These are phyloP conservation scores for Daldinia decipiens DNA, from an alignment of 495 filamentous ascomycete genomes.

Conservation along the genomic window DNA sequence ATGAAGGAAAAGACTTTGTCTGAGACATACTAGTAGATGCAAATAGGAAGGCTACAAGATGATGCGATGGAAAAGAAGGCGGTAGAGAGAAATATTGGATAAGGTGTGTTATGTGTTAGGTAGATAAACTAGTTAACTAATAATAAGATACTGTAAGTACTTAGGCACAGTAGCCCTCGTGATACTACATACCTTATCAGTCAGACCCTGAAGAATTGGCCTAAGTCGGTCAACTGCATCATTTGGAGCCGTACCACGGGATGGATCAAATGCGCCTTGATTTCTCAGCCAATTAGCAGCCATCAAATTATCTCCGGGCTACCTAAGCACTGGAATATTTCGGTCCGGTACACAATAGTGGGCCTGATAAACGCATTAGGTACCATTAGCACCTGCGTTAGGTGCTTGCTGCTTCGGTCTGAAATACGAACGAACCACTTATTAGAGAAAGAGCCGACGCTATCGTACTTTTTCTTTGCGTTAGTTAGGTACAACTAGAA, in stretches of 20 bases:
- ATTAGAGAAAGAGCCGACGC: background rate
- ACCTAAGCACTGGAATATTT: slow-evolving; percentile 3
- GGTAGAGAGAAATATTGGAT: background rate
- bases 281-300: slow-evolving; percentile 31
- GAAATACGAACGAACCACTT: background rate
- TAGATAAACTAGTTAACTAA: too few species aligned
- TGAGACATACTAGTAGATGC: slow-evolving; percentile 28
- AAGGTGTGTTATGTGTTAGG: background rate
- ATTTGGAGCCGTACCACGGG: slow-evolving; percentile 33
- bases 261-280: slow-evolving; percentile 9
- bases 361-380: background rate
- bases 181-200: slow-evolving; percentile 37
- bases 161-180: slow-evolving; percentile 17
- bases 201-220: slow-evolving; percentile 39
- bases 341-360: slow-evolving; percentile 1
- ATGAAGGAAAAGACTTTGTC: slow-evolving; percentile 6
- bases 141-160: background rate
- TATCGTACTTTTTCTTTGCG: too few species aligned
- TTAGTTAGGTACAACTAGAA: too few species aligned
- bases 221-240: slow-evolving; percentile 43
- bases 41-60: slow-evolving; percentile 8
- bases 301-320: slow-evolving; percentile 26
- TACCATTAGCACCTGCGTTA: slow-evolving; percentile 1
- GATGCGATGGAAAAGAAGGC: slow-evolving; percentile 9
- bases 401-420: too few species aligned